phyloP scores from a whole-genome alignment of 23 red algal genomes.

The Chondrus crispus region DNA sequence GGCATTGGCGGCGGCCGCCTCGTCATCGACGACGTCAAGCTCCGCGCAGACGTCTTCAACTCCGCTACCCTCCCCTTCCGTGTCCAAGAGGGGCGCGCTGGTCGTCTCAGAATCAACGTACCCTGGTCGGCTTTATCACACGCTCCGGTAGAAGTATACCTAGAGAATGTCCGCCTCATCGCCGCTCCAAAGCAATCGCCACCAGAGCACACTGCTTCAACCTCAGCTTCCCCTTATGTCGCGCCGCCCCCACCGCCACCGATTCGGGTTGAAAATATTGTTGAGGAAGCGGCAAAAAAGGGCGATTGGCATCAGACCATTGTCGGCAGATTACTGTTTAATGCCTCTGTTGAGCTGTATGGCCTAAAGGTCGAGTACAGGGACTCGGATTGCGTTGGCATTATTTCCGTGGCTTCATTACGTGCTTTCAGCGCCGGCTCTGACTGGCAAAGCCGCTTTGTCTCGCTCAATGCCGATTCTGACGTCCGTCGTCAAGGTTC shows the following conservation, averaged over 20 bases:
- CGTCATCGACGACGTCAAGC: constrained; percentile 59
- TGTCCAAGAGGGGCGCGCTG: constrained; percentile 57
- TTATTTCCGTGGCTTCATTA: constrained; percentile 41
- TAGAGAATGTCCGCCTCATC: constrained; percentile 64
- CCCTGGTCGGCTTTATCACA: constrained; percentile 59
- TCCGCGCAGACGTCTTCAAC: constrained; percentile 57
- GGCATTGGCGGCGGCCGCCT: constrained; percentile 70
- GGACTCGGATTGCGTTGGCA: constrained; percentile 37
- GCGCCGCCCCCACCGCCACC: not conserved
- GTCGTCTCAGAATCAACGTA: constrained; percentile 64
- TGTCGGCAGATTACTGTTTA: constrained; percentile 54
- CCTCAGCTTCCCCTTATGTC: too few relatives aligned
- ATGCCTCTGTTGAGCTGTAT: constrained; percentile 46
- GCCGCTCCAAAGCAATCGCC: constrained; percentile 44
- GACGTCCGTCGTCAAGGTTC: not conserved
- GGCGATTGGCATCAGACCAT: constrained; percentile 54
- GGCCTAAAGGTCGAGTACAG: constrained; percentile 64
- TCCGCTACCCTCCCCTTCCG: constrained; percentile 10
- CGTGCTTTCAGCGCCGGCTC: constrained; percentile 49
- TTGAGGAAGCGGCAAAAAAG: not conserved
- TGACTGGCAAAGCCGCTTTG: constrained; percentile 42
- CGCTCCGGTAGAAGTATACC: constrained; percentile 51
- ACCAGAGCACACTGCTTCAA: not conserved
- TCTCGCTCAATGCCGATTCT: constrained; percentile 7
- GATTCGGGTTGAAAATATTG: not conserved